phyloP scores from a whole-genome alignment of 306 rosid genomes.

The Vigna trinervia region DNA sequence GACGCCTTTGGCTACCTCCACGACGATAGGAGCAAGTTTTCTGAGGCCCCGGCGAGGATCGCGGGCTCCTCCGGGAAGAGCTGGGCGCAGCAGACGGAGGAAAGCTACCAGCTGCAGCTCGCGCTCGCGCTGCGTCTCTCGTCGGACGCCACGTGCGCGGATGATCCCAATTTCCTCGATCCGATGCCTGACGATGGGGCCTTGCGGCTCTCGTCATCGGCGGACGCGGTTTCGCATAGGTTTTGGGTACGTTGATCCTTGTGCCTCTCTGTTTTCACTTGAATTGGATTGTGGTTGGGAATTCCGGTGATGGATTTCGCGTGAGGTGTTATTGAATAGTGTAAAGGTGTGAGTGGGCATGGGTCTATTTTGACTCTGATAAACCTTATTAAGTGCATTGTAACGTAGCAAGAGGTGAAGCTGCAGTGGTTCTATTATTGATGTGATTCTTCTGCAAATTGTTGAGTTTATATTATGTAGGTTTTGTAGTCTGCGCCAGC shows the following conservation, averaged over 20 bases:
- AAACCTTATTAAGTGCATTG: constrained; percentile 13
- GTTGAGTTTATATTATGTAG: constrained; percentile 30
- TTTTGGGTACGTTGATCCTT: constrained; percentile 75
- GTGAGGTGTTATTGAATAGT: neutral
- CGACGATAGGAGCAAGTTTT: constrained; percentile 57
- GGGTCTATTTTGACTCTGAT: constrained; percentile 6
- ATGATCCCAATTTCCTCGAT: constrained; percentile 93
- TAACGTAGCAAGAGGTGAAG: neutral
- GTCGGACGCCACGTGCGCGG: constrained; percentile 86
- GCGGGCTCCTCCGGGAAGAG: constrained; percentile 77
- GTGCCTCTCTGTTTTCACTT: neutral
- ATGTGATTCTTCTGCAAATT: neutral
- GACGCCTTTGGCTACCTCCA: constrained; percentile 69
- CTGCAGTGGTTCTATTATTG: constrained; percentile 14
- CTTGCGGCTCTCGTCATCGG: constrained; percentile 53
- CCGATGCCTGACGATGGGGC: constrained; percentile 65
- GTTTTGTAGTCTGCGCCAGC: neutral
- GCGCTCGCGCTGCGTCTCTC: constrained; percentile 90
- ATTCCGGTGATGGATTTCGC: constrained; percentile 15
- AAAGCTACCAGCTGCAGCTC: constrained; percentile 94
- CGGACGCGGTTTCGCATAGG: constrained; percentile 81
- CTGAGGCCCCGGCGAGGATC: constrained; percentile 51
- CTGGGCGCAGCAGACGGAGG: constrained; percentile 99
- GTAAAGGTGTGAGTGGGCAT: constrained; percentile 38
- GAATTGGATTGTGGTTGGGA: neutral